Evolutionary conservation across 1,139 yeast species (phyloP).

Genomic region (Suhomyces wounanorum): DNA sequence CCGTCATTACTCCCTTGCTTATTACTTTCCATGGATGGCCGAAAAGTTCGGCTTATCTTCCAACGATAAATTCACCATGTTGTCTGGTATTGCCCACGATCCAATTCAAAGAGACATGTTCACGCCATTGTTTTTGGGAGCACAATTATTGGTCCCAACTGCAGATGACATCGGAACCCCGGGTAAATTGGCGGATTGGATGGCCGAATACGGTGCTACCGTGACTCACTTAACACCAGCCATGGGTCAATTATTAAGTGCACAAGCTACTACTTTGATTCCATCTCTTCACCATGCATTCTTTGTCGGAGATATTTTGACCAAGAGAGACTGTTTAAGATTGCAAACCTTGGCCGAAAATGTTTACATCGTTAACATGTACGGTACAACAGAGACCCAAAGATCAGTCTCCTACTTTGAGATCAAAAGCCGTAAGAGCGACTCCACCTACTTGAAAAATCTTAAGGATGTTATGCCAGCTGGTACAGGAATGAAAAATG

Average conservation of each 20-base stretch:
- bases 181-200: slow-evolving; percentile 96
- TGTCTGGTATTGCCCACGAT: slow-evolving; percentile 98
- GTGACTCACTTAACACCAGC: slow-evolving; percentile 99
- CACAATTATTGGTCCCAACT: slow-evolving; percentile 88
- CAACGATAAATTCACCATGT: slow-evolving; percentile 91
- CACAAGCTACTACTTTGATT: slow-evolving; percentile 91
- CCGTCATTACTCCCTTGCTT: slow-evolving; percentile 93
- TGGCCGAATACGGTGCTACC: slow-evolving; percentile 86
- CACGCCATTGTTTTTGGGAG: slow-evolving; percentile 95
- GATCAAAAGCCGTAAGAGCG: slow-evolving; percentile 70
- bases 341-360: slow-evolving; percentile 90
- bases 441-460: slow-evolving; percentile 73
- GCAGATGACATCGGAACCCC: slow-evolving; percentile 98
- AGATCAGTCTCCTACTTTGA: slow-evolving; percentile 94
- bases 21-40: slow-evolving; percentile 99
- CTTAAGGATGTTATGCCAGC: slow-evolving; percentile 98
- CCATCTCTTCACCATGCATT: slow-evolving; percentile 92
- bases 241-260: slow-evolving; percentile 96
- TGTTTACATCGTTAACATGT: slow-evolving; percentile 93
- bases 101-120: slow-evolving; percentile 99
- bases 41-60: slow-evolving; percentile 73
- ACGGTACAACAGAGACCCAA: slow-evolving; percentile 99
- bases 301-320: slow-evolving; percentile 95
- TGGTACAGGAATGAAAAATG: slow-evolving; percentile 95
- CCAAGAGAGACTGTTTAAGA: slow-evolving; percentile 94